Base-by-base conservation (phyloP, 208 protist species). In the Jaenimonas drosophilae region DNA sequence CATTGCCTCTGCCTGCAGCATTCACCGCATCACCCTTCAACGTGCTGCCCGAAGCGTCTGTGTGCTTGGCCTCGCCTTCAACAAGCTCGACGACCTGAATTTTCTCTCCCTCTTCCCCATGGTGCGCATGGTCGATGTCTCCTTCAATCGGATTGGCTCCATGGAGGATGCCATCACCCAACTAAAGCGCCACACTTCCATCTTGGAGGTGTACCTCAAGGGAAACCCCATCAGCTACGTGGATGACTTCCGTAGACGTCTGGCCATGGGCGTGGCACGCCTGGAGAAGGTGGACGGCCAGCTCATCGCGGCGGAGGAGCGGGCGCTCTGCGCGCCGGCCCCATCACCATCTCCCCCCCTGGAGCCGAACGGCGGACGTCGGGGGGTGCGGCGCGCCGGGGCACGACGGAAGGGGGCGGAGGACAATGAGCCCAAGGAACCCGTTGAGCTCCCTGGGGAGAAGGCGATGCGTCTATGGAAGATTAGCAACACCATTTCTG, bases 191-290 rank as follows among this genome's bases (percentile, higher is more conserved):
- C 84, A 93, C 39, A 31, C 29, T 3, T 30, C 51, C 11, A 47
- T 93, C 24, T 46, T 56, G 7, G 80, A 93, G 32, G 53, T 89
- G 14, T 63, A 49, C 1, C 65, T 93, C 20, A 39, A 59, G 21
- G 84, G 80, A 23, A 86, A 81, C 47, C 84, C 84, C 20, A 52
- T 93, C 25, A 43, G 76, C 7, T 49, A 86, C 6, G 28, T 80
- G 11, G 77, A 89, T 52, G 54, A 50, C 21, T 93, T 86, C 48
- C 73, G 69, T 12, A 37, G 52, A 6, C 40, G 36, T 14, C n/a
- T 93, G 6, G 49, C 67, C 17, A 27, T 38, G 23, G 44, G 39
- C 16, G 89, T 79, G 48, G 51, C 65, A 28, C 49, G 56, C n/a
- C 49, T 93, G 28, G 66, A 72, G 16, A 49, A 38, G 16, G 60